A percentile compares a stretch with the other conserved stretches of the same genome.
Evolutionary conservation across 129 eudicot species (phyloP).

Genomic region (Dittrichia graveolens): DNA sequence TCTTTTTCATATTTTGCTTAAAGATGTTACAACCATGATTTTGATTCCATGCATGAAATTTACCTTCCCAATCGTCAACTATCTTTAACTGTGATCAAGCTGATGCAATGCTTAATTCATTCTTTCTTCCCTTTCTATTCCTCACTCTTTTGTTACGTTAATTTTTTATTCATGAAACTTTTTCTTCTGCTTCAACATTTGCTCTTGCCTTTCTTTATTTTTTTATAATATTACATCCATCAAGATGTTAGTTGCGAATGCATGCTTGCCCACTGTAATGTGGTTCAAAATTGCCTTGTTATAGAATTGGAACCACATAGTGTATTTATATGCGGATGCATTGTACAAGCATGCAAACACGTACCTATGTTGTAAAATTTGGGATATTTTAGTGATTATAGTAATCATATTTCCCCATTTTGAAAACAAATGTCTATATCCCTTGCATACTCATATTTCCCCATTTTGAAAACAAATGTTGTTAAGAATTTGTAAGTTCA

Average conservation of each 20-base stretch:
- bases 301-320: neutral
- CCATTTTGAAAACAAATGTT: neutral
- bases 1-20: neutral
- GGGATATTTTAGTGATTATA: conserved; percentile 3
- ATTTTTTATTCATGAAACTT: neutral
- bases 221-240: neutral
- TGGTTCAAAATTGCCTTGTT: conserved; percentile 13
- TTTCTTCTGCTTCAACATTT: neutral
- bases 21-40: neutral
- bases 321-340: neutral
- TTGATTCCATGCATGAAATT: neutral
- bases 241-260: conserved; percentile 11
- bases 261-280: conserved; percentile 3
- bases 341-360: neutral
- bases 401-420: neutral
- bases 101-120: neutral
- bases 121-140: neutral
- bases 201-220: neutral
- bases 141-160: neutral
- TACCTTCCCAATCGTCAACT: neutral
- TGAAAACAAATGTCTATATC: neutral
- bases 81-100: neutral
- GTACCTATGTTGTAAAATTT: neutral
- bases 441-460: neutral
- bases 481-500: neutral